These are phyloP conservation scores for Limonomyces culmigenus DNA, from an alignment of 1,284 basidiomycete species.

Conservation along the genomic window DNA sequence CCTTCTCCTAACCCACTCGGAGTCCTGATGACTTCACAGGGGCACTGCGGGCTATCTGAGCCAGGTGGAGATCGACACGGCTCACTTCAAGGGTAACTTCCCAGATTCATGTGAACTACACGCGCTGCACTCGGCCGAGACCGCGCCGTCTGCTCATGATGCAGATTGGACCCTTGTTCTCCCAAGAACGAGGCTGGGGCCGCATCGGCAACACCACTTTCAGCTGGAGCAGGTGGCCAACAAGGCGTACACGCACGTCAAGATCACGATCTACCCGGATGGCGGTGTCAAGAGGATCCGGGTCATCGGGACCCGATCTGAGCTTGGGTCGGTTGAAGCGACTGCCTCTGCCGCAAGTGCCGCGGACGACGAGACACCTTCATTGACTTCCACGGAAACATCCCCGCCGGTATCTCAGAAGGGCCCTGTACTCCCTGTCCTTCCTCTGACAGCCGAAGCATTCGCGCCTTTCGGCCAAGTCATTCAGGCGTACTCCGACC, in stretches of 20 bases:
- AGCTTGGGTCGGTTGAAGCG: neutral
- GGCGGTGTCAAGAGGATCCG: constrained; percentile 90
- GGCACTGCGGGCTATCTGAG: constrained; percentile 57
- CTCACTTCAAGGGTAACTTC: constrained; percentile 94
- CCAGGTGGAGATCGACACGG: constrained; percentile 82
- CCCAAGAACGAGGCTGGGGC: constrained; percentile 66
- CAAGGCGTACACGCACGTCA: constrained; percentile 66
- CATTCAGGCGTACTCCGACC: constrained; percentile 66
- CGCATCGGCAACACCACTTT: constrained; percentile 84
- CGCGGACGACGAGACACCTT: neutral
- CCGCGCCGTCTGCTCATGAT: constrained; percentile 23
- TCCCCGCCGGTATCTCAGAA: constrained; percentile 1
- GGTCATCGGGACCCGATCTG: constrained; percentile 47
- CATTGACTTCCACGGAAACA: neutral
- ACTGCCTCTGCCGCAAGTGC: neutral
- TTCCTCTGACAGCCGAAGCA: constrained; percentile 68
- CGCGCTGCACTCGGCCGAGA: constrained; percentile 32
- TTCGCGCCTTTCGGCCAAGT: constrained; percentile 78
- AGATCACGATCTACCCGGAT: constrained; percentile 85
- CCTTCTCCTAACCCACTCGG: constrained; percentile 2
- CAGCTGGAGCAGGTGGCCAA: constrained; percentile 50
- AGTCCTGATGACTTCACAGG: constrained; percentile 17
- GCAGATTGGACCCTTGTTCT: constrained; percentile 63
- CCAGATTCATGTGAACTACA: constrained; percentile 80
- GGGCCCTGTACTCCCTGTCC: constrained; percentile 33